Evolutionary conservation across 169 alveolate species (phyloP).

Genomic region (Plasmodium sp.): DNA sequence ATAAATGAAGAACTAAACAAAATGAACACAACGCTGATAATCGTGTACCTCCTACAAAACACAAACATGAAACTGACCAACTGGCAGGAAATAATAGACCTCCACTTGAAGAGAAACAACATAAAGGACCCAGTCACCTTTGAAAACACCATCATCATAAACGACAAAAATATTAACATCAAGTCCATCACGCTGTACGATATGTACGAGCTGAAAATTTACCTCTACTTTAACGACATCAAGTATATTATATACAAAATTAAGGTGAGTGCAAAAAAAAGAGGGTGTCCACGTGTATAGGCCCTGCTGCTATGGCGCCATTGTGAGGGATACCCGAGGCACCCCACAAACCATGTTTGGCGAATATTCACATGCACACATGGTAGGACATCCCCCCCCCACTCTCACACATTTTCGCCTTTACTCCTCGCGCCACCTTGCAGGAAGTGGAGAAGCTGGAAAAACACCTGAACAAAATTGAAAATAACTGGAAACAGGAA

Average conservation of each 20-base stretch:
- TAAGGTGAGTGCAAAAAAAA: slow-evolving; percentile 12
- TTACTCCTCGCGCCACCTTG: neutral
- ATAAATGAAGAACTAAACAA: slow-evolving; percentile 64
- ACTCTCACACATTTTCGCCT: neutral
- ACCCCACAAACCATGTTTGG: neutral
- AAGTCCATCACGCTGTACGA: slow-evolving; percentile 66
- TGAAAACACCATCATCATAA: slow-evolving; percentile 46
- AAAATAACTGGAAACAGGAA: slow-evolving; percentile 65
- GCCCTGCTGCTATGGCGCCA: neutral
- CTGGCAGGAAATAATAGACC: slow-evolving; percentile 61
- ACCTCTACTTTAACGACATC: slow-evolving; percentile 47
- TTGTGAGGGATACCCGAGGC: neutral
- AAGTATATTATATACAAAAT: slow-evolving; percentile 70
- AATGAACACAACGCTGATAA: slow-evolving; percentile 63
- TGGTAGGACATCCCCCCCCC: neutral
- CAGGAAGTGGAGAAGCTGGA: slow-evolving; percentile 73
- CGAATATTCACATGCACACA: neutral
- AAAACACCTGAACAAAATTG: slow-evolving; percentile 46
- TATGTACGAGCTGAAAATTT: slow-evolving; percentile 48
- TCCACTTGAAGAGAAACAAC: slow-evolving; percentile 36
- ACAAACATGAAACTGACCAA: slow-evolving; percentile 64
- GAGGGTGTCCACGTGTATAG: neutral
- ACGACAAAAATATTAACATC: slow-evolving; percentile 44
- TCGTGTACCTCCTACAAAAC: slow-evolving; percentile 58
- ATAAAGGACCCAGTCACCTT: slow-evolving; percentile 20